These are phyloP conservation scores for Colletotrichum lupini DNA, from an alignment of 2,329 filamentous ascomycete species.

Conservation along the genomic window DNA sequence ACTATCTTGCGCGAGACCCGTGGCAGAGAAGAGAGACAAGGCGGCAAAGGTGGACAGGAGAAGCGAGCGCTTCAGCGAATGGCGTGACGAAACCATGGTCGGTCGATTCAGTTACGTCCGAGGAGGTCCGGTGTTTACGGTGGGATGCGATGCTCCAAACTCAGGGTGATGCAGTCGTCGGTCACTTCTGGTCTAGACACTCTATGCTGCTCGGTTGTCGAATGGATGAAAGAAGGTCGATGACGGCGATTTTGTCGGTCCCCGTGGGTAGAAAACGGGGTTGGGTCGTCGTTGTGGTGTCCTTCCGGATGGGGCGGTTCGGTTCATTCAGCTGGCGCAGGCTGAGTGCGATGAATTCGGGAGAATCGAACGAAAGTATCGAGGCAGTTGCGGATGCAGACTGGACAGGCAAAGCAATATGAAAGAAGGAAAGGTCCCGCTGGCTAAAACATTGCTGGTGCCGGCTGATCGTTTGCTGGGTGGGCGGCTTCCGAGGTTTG, in stretches of 20 bases:
- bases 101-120: background rate
- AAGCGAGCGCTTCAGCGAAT: slow-evolving; percentile 52
- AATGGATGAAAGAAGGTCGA: background rate
- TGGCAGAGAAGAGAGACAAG: slow-evolving; percentile 43
- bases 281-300: slow-evolving; percentile 18
- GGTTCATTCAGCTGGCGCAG: background rate
- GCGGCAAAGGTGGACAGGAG: slow-evolving; percentile 84
- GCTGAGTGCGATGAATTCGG: background rate
- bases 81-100: slow-evolving; percentile 28
- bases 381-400: slow-evolving; percentile 18
- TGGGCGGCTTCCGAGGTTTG: slow-evolving; percentile 8
- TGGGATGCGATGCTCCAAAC: slow-evolving; percentile 1
- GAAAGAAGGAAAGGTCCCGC: slow-evolving; percentile 1
- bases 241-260: slow-evolving; percentile 5
- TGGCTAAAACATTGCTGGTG: slow-evolving; percentile 32
- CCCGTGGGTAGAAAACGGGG: background rate
- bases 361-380: slow-evolving; percentile 23
- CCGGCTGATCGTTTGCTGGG: slow-evolving; percentile 13
- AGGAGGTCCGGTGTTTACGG: background rate
- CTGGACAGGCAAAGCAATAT: slow-evolving; percentile 6
- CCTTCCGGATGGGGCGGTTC: slow-evolving; percentile 16
- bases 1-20: slow-evolving; percentile 47
- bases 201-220: background rate
- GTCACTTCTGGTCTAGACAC: background rate
- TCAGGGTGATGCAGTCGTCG: background rate